Conservation (phyloP, 139 green algal species). For the Microglena sp. region DNA sequence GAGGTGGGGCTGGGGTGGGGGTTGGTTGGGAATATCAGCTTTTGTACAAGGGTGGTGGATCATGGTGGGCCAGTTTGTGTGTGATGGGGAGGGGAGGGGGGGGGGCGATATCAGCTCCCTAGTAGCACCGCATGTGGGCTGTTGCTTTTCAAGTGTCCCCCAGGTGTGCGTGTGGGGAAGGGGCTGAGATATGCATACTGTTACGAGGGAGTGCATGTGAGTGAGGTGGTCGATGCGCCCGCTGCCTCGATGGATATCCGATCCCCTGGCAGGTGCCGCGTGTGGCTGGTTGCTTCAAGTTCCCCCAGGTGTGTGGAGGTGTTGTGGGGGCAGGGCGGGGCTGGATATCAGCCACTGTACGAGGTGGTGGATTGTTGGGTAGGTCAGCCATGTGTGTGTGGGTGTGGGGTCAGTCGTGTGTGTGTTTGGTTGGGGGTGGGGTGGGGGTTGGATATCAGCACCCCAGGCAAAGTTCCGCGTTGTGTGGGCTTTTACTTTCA, state of each 20-base stretch:
- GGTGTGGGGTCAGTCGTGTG: not conserved
- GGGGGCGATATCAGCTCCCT: too few species aligned
- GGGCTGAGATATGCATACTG: not conserved
- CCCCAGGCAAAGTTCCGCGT: too few species aligned
- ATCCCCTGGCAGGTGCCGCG: slow-evolving; percentile 28
- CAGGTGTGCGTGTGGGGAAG: too few species aligned
- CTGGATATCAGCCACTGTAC: not conserved
- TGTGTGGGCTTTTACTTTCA: too few species aligned
- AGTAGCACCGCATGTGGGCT: too few species aligned
- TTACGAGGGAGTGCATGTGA: slow-evolving; percentile 31
- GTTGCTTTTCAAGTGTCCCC: too few species aligned
- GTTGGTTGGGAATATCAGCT: too few species aligned
- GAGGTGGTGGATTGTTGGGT: not conserved
- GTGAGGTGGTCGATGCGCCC: slow-evolving; percentile 53
- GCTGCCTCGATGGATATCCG: slow-evolving; percentile 33
- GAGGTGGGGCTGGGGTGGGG: too few species aligned
- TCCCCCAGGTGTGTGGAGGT: slow-evolving; percentile 27
- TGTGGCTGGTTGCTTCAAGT: slow-evolving; percentile 40
- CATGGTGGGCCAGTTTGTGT: too few species aligned
- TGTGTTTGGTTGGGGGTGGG: not conserved
- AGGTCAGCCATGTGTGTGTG: not conserved
- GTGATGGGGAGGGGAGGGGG: too few species aligned
- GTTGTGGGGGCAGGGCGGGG: not conserved
- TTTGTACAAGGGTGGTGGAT: too few species aligned
- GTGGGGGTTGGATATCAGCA: not conserved